Evolutionary conservation across 2,329 filamentous ascomycete species (phyloP), one percentile per base, ranked within the genome.

Genomic region (Lecanosticta acicola): DNA sequence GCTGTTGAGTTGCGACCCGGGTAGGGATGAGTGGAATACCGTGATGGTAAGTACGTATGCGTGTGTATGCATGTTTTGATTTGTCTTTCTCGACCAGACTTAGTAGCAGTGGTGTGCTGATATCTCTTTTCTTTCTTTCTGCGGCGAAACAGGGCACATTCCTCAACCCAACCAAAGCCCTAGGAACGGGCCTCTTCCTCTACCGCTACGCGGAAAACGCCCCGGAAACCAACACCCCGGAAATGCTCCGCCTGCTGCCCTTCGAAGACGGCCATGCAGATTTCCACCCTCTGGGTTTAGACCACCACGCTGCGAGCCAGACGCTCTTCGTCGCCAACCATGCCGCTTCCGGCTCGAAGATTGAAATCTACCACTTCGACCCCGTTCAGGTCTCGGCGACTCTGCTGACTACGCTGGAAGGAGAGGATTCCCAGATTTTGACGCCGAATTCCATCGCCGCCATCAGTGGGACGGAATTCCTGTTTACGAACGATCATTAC

Each of bases 401-500:
- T 0, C 59, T 66, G 34, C 45, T 64, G 1, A 40, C 50, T 3
- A 66, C 62, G 1, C 48, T 70, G 33, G 51, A 50, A 4, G 63
- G 71, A 37, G 53, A 57, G 0, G 44, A 41, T 46, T n/a, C n/a
- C 2, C 41, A 68, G 9, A 57, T 64, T 24, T 53, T 64, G 0
- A 35, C 55, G 7, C 70, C 71, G 2, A 73, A 72, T 50, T 60
- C 64, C 2, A 59, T 72, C n/a, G 53, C 62, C 10, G 55, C 60
- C 1, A 46, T 71, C 10, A 61, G 59, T 5, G 53, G 49, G 24
- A 55, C 57, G 3, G 62, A 64, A 24, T 42, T 71, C 1, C 61
- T 66, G 41, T 54, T 71, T 11, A 71, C 68, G 13, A 72, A 72
- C 45, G 69, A 73, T 53, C 70, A 72, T 52, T 63, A 59, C 50